Evolutionary conservation across 2,329 filamentous ascomycete genomes (phyloP), one percentile per base, ranked within the genome.

Genomic region (Pseudomassariella vexata): DNA sequence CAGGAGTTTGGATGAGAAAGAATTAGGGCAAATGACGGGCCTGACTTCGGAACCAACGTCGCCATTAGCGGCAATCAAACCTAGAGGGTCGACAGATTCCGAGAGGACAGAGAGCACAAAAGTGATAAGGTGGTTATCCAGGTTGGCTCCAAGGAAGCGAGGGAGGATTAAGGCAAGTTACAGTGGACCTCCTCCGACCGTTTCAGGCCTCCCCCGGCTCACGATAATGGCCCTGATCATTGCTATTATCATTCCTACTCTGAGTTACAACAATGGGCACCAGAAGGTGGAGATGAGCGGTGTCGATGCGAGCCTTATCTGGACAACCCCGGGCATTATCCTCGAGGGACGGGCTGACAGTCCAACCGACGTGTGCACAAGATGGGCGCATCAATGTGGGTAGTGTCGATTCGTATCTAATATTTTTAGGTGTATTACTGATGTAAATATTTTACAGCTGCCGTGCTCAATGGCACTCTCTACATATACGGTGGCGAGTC

Each of bases 401-500:
- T 47, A 24, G 17, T 12, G 5, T 30, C n/a, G n/a, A n/a, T n/a
- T n/a, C n/a, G n/a, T n/a, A n/a, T n/a, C n/a, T n/a, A n/a, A n/a
- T n/a, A n/a, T 16, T 14, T 30, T 24, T n/a, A 14, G 14, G 8
- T 19, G 7, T 30, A 23, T n/a, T 18, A 14, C 10, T 23, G 7
- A 25, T 21, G 30, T 34, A 11, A 34, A 18, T n/a, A 12, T 7
- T 16, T 3, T n/a, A 16, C 40, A 74, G 75, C 67, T 39, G 76
- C 84, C 4, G 52, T 83, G 21, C 67, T 89, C 11, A 87, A 87
- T 42, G 83, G 82, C 10, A 88, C 82, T 0, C 50, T 88, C 3
- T 89, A 85, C 51, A 71, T 86, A 34, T 89, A 86, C 44, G 84
- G 84, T 21, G 85, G 84, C 17, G 70, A 82, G 43, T 70, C 76